These are phyloP conservation scores for Mollisia scopiformis DNA, from an alignment of 2,329 filamentous ascomycete genomes.

Conservation along the genomic window DNA sequence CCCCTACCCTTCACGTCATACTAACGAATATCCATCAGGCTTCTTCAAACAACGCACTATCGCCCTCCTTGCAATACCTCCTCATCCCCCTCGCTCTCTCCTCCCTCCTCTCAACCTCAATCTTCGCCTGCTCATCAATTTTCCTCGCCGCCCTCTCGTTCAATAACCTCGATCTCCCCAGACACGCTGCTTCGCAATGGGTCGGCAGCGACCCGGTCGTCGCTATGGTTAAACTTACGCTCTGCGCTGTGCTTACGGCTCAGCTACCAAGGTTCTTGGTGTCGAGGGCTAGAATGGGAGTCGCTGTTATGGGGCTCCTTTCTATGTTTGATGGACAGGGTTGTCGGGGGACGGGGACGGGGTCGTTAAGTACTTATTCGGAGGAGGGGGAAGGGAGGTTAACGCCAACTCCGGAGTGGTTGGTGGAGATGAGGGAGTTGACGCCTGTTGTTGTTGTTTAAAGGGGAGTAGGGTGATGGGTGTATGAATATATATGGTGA, in stretches of 20 bases:
- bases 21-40: background rate
- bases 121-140: background rate
- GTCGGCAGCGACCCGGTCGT: slow-evolving; percentile 5
- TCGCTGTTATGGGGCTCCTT: background rate
- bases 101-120: background rate
- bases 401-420: background rate
- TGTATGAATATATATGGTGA: background rate
- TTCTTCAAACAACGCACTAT: background rate
- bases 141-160: background rate
- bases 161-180: background rate
- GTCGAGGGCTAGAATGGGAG: background rate
- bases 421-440: slow-evolving; percentile 4
- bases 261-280: background rate
- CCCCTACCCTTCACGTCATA: too few species aligned
- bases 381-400: background rate
- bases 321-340: background rate
- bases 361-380: background rate
- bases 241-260: background rate
- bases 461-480: background rate
- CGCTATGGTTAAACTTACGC: slow-evolving; percentile 2
- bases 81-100: background rate
- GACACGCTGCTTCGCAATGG: slow-evolving; percentile 2
- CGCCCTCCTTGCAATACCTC: background rate
- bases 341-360: background rate
- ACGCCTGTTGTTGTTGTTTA: slow-evolving; percentile 8